Conservation (phyloP, 345 rosid genomes). For the Sonneratia caseolaris region DNA sequence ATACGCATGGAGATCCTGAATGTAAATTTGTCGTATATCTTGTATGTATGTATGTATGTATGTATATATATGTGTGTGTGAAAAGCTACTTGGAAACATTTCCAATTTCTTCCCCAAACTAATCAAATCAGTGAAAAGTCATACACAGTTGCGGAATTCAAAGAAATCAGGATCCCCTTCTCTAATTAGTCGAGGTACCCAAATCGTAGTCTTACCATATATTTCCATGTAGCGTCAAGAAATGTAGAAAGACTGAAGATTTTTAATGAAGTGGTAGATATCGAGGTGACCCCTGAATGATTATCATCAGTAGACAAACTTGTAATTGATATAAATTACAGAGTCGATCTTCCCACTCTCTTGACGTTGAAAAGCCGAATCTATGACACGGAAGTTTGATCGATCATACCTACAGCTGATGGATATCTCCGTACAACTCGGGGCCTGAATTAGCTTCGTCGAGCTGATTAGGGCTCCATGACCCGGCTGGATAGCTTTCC, state of each 20-base stretch:
- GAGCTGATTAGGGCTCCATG: neutral
- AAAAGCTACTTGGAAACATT: neutral
- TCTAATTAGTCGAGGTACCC: neutral
- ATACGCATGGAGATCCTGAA: no score
- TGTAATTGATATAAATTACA: no score
- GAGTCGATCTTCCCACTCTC: neutral
- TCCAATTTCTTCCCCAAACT: neutral
- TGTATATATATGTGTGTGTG: no score
- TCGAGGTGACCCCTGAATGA: neutral
- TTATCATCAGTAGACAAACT: no score
- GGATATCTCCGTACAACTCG: neutral
- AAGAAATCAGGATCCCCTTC: no score
- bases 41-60: no score
- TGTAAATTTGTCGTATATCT: no score
- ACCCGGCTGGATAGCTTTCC: no score
- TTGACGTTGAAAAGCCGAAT: no score
- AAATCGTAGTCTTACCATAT: neutral
- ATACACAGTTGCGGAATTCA: neutral
- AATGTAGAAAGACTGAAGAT: neutral
- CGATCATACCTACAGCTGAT: neutral
- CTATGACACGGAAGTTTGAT: neutral
- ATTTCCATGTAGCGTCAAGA: neutral
- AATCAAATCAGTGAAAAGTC: neutral
- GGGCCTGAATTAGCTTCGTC: neutral
- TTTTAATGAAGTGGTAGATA: neutral